phyloP scores from a whole-genome alignment of 2,329 filamentous ascomycete genomes.

The Aspergillus spinulosporus region DNA sequence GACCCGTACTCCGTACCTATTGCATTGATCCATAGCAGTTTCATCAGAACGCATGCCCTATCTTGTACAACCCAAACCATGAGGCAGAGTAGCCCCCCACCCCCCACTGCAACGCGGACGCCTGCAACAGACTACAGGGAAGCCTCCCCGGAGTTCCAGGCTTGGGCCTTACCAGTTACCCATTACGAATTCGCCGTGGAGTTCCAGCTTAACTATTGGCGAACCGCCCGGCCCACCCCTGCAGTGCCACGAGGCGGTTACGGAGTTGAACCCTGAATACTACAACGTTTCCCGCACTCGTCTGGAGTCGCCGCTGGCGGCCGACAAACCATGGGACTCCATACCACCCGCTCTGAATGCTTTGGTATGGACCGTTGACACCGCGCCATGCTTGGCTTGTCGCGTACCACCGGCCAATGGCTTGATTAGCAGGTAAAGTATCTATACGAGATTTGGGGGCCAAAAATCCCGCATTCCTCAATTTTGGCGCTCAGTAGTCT shows the following conservation, averaged over 20 bases:
- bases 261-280: neutral
- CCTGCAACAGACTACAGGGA: neutral
- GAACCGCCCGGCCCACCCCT: neutral
- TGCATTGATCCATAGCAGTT: neutral
- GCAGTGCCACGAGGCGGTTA: neutral
- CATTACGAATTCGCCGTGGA: neutral
- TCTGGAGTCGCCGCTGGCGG: neutral
- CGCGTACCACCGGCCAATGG: no score
- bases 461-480: neutral
- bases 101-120: neutral
- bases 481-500: neutral
- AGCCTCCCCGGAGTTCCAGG: neutral
- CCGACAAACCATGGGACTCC: neutral
- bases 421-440: no score
- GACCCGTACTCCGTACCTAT: neutral
- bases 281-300: neutral
- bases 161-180: neutral
- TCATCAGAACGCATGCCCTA: neutral
- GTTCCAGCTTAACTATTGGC: neutral
- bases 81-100: constrained; percentile 3
- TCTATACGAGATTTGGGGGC: neutral
- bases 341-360: neutral
- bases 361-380: neutral
- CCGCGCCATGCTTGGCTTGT: neutral
- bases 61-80: constrained; percentile 9